A percentile compares a stretch with the other conserved stretches of the same genome.
These are phyloP conservation scores for Apiotrichum porosum DNA, from an alignment of 1,284 basidiomycete species.

Conservation along the genomic window DNA sequence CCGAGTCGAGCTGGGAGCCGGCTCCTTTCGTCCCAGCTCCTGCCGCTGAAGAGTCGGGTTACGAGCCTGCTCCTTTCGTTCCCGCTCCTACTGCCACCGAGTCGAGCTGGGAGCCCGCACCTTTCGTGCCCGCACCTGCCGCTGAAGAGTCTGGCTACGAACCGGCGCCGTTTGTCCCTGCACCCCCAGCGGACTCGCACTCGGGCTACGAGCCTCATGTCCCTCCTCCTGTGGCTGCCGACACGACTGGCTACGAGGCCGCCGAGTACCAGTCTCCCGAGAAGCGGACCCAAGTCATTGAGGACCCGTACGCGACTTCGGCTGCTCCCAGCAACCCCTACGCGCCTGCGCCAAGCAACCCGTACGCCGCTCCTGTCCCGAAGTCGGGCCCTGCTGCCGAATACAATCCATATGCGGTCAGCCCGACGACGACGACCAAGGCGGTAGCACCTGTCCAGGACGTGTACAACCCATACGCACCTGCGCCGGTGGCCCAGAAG, in stretches of 20 bases:
- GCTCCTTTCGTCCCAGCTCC: neutral
- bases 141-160: neutral
- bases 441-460: too few species aligned
- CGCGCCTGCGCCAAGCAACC: neutral
- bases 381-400: neutral
- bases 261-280: neutral
- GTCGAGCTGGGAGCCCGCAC: neutral
- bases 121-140: neutral
- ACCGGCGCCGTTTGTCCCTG: neutral
- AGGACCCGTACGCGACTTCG: conserved; percentile 3
- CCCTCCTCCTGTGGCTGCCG: neutral
- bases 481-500: neutral
- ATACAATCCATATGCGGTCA: conserved; percentile 7
- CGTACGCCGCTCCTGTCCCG: neutral
- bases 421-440: neutral
- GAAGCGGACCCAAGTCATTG: neutral
- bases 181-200: neutral
- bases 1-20: conserved; percentile 1
- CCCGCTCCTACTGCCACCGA: neutral
- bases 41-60: neutral
- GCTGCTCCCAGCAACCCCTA: neutral
- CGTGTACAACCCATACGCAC: conserved; percentile 9
- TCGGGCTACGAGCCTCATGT: neutral
- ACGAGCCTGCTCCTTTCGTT: conserved; percentile 3
- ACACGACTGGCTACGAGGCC: neutral